Evolutionary conservation across 2,329 filamentous ascomycete genomes (phyloP), one percentile per base, ranked within the genome.

Genomic region (Monilinia fructigena): DNA sequence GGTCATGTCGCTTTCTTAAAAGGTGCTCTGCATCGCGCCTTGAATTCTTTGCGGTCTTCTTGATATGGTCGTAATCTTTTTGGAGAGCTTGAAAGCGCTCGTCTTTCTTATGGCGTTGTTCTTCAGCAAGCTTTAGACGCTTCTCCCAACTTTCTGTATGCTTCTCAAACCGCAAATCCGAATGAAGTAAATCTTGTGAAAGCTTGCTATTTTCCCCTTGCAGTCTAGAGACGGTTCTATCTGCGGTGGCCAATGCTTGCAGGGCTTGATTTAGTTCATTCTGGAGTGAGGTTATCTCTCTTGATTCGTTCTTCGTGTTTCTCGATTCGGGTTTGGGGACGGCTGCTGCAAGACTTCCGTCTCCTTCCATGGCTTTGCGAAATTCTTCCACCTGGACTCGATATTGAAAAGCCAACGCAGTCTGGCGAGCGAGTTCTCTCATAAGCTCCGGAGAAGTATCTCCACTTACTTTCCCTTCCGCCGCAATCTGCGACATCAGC

Each of bases 321-420:
- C 82, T 80, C 67, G 80, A 80, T 58, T 85, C 82, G 1, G 81
- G 83, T 26, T 80, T 77, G 7, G 83, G 82, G 3, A 83, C 83
- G 0, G 81, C 76, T 23, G 77, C 75, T 48, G 75, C 66, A 42
- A 68, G 75, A 16, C 70, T 70, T 23, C 67, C 63, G 77, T 79
- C 48, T 70, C 75, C 67, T 80, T 80, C 67, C 80, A 82, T 20
- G 83, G 77, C 70, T 82, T 76, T 76, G 67, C 87, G 84, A 64
- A 89, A 78, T 68, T 88, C 84, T 68, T 85, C 82, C 11, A 88
- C 84, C 64, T 85, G 84, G 38, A 80, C 79, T 68, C 83, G 82
- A 75, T 89, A 88, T 69, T 87, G 82, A 0, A 81, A 76, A 18
- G 83, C 83, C 16, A 87, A 77, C 2, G 82, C 80, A 1, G 85